Conservation (phyloP, 1,284 basidiomycete species). For the Ustilago trichophora region DNA sequence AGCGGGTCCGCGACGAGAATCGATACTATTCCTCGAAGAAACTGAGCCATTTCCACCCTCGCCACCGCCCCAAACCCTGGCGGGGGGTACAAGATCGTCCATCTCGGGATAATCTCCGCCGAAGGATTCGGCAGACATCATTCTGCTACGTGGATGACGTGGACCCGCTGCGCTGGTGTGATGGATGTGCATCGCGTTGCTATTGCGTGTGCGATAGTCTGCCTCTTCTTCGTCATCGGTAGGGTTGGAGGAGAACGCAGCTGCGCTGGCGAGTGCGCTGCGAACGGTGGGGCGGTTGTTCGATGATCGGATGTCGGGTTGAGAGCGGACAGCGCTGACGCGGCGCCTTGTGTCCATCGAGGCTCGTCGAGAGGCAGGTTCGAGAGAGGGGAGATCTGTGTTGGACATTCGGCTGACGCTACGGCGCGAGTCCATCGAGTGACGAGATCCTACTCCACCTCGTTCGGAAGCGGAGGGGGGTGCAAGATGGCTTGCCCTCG, state of each 20-base stretch:
- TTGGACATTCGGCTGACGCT: background rate
- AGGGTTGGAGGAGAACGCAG: background rate
- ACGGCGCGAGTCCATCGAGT: slow-evolving; percentile 19
- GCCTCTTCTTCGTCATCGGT: slow-evolving; percentile 10
- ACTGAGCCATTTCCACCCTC: slow-evolving; percentile 9
- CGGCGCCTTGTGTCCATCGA: slow-evolving; percentile 26
- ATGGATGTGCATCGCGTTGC: slow-evolving; percentile 16
- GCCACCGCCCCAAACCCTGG: slow-evolving; percentile 21
- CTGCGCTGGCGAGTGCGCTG: slow-evolving; percentile 27
- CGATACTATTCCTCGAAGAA: slow-evolving; percentile 17
- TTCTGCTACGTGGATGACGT: slow-evolving; percentile 6
- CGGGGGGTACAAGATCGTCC: slow-evolving; percentile 36
- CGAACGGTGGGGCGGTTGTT: slow-evolving; percentile 3
- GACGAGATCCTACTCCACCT: slow-evolving; percentile 3
- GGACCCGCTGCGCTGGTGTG: background rate
- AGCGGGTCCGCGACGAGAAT: slow-evolving; percentile 1
- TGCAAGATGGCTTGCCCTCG: slow-evolving; percentile 14
- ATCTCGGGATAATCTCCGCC: slow-evolving; percentile 28
- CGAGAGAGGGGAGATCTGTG: slow-evolving; percentile 9
- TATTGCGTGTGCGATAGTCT: no score
- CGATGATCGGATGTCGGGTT: slow-evolving; percentile 10
- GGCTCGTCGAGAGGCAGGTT: slow-evolving; percentile 14
- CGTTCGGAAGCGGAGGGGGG: slow-evolving; percentile 11
- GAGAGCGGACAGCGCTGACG: slow-evolving; percentile 14
- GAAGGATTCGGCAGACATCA: background rate